Base-by-base conservation (phyloP, 1,284 basidiomycete species). In the Cerioporus squamosus region DNA sequence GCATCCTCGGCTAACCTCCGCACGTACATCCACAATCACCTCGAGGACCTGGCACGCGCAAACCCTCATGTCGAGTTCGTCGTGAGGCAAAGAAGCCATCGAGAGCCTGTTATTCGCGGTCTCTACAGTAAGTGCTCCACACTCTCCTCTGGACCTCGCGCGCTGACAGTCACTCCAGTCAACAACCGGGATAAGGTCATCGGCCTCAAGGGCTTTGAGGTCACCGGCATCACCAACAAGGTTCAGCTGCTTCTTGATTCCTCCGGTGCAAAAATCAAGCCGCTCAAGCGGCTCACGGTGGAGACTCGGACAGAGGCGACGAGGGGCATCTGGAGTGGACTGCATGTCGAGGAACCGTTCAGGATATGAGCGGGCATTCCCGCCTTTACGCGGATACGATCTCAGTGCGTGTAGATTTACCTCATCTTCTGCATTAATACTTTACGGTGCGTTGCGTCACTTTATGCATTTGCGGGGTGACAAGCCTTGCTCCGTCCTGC, bases 61-160 rank as follows among this genome's bases (percentile, higher is more conserved):
- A 86, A 93, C 71, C 90, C 91, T 0, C 91, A 93, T 71, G 88
- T 93, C 60, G 91, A 93, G 71, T 77, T 93, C 61, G 90, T 93
- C 40, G 85, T 93, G 45, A 86, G 83, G 69, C 87, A 90, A 75
- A 80, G 90, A 60, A 84, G 85, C 62, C 81, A 87, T 31, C 84
- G 84, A 63, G 85, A 91, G 61, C 91, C 90, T 50, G 88, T 93
- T 61, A 77, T 88, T 5, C 82, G 91, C 57, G 90, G 91, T 4
- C 89, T 93, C 68, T 93, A 93, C 67, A 75, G 91, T 92, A 55
- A 60, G 78, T 38, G 60, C 54, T 44, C 14, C 48, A 39, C 42
- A 46, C 49, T 29, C 50, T 20, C 57, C 15, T 38, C 38, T 29
- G 9, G 20, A 6, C 65, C 68, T 60, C 33, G 12, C 33, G 12